These are phyloP conservation scores for Catunica adiposa DNA, from an alignment of 2,329 filamentous ascomycete species.

Conservation along the genomic window DNA sequence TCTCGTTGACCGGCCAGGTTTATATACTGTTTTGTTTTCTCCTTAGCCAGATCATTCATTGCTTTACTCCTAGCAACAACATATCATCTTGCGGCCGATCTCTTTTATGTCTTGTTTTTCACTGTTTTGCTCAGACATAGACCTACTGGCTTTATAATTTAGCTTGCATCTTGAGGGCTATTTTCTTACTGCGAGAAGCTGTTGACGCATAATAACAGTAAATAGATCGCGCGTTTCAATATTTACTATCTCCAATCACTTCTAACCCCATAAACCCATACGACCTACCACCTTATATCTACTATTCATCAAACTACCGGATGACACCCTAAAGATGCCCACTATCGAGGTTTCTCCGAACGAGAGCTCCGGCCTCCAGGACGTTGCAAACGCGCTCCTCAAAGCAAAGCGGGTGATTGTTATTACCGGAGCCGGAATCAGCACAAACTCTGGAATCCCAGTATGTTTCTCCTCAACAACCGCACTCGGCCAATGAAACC, in stretches of 20 bases:
- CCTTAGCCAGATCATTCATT: too few species aligned
- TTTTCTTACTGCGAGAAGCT: too few species aligned
- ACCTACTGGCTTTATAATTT: too few species aligned
- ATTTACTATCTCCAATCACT: background rate
- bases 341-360: slow-evolving; percentile 37
- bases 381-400: slow-evolving; percentile 46
- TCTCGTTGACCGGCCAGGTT: background rate
- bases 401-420: slow-evolving; percentile 55
- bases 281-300: background rate
- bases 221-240: too few species aligned
- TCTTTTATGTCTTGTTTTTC: too few species aligned
- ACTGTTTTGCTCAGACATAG: too few species aligned
- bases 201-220: too few species aligned
- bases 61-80: too few species aligned
- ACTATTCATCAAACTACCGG: background rate
- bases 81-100: too few species aligned
- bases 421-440: slow-evolving; percentile 57
- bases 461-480: slow-evolving; percentile 25
- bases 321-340: slow-evolving; percentile 31
- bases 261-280: background rate
- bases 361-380: slow-evolving; percentile 39
- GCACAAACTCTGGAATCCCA: slow-evolving; percentile 60
- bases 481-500: background rate
- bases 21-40: too few species aligned
- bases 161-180: too few species aligned